Evolutionary conservation across 331 rosid species (phyloP).

Genomic region (Pyrus hybrid): DNA sequence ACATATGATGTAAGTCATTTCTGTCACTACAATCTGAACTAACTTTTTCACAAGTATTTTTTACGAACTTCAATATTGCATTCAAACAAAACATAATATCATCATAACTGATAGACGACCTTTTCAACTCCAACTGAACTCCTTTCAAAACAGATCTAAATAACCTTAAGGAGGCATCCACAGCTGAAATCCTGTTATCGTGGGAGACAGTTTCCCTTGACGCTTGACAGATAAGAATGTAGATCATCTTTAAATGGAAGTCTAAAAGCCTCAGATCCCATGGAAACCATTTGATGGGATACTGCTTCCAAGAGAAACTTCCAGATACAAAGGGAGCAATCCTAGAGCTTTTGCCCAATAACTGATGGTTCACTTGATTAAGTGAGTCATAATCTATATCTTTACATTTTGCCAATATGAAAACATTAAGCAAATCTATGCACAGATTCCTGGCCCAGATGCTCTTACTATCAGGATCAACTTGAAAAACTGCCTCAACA

Average conservation of each 20-base stretch:
- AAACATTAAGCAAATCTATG: slow-evolving; percentile 50
- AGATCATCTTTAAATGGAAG: slow-evolving; percentile 50
- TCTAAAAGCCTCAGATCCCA: slow-evolving; percentile 67
- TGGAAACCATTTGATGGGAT: slow-evolving; percentile 59
- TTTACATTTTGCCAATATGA: slow-evolving; percentile 43
- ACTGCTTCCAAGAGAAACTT: slow-evolving; percentile 48
- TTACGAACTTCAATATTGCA: slow-evolving; percentile 46
- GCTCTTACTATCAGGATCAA: slow-evolving; percentile 50
- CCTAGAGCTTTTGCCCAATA: slow-evolving; percentile 14
- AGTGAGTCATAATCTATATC: slow-evolving; percentile 26
- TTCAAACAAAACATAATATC: slow-evolving; percentile 48
- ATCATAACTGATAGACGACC: slow-evolving; percentile 43
- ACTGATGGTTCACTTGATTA: slow-evolving; percentile 13
- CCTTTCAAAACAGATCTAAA: slow-evolving; percentile 60
- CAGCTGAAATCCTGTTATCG: slow-evolving; percentile 38
- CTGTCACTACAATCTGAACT: slow-evolving; percentile 31
- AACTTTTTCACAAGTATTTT: slow-evolving; percentile 37
- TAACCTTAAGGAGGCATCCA: slow-evolving; percentile 46
- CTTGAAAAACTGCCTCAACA: slow-evolving; percentile 49
- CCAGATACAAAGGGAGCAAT: slow-evolving; percentile 25
- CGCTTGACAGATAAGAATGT: slow-evolving; percentile 43
- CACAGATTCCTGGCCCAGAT: slow-evolving; percentile 55
- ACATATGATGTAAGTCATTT: slow-evolving; percentile 25
- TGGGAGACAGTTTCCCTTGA: slow-evolving; percentile 30
- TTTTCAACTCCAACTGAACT: slow-evolving; percentile 47